Evolutionary conservation across 2,329 filamentous ascomycete genomes (phyloP).

Genomic region (Capronia coronata): DNA sequence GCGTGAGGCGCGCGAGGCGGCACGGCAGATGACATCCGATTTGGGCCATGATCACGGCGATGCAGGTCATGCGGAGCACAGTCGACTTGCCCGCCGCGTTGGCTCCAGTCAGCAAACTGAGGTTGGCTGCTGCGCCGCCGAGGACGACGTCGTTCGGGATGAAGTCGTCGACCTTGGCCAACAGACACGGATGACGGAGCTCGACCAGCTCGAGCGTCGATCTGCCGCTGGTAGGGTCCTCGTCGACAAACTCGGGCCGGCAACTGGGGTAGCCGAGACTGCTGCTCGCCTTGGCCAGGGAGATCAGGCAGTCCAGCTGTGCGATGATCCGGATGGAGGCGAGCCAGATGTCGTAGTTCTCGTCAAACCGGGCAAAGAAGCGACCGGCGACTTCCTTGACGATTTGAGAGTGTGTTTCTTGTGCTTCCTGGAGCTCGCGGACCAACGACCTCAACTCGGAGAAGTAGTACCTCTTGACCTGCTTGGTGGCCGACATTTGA

Average conservation of each 20-base stretch:
- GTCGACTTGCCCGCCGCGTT: conserved; percentile 98
- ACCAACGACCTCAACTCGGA: conserved; percentile 74
- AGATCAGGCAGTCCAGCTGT: conserved; percentile 91
- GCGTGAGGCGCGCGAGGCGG: conserved; percentile 72
- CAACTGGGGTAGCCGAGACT: conserved; percentile 81
- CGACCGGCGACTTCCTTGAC: conserved; percentile 76
- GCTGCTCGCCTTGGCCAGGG: conserved; percentile 79
- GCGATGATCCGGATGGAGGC: conserved; percentile 82
- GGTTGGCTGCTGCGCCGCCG: conserved; percentile 72
- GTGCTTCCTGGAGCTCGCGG: conserved; percentile 81
- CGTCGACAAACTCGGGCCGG: conserved; percentile 77
- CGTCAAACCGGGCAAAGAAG: conserved; percentile 82
- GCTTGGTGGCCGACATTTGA: conserved; percentile 89
- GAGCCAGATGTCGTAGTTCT: conserved; percentile 78
- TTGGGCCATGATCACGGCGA: conserved; percentile 95
- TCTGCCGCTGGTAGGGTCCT: conserved; percentile 50
- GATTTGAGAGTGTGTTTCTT: conserved; percentile 88
- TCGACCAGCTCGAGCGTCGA: conserved; percentile 88
- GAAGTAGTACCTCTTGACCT: conserved; percentile 91
- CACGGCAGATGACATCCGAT: conserved; percentile 91
- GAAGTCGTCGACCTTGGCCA: conserved; percentile 82
- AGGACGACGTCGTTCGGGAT: conserved; percentile 92
- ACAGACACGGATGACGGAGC: conserved; percentile 89
- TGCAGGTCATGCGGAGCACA: conserved; percentile 90
- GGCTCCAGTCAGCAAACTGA: conserved; percentile 86